Evolutionary conservation across 2,329 filamentous ascomycete genomes (phyloP), one percentile per base, ranked within the genome.

Genomic region (Pyricularia grisea): DNA sequence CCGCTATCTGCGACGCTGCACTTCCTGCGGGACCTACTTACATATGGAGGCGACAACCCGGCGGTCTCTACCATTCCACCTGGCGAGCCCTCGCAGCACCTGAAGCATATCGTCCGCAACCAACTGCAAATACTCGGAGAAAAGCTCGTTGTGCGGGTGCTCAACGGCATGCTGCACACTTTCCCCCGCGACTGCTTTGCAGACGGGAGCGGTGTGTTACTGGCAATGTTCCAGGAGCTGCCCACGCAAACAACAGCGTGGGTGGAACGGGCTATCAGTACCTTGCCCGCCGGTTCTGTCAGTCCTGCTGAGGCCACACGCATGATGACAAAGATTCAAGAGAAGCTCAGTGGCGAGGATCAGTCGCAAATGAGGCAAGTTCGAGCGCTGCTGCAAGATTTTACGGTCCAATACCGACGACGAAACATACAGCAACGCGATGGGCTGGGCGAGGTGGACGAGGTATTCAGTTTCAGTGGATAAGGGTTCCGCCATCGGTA

Each of bases 141-240:
- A 75, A 82, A 88, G 69, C 83, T 99, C 31, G 90, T 95, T 9
- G 94, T 97, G 79, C 91, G 94, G 72, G 90, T 97, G 70, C 85
- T 99, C 81, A 95, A 94, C 0, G 95, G 95, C 70, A 97, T 99
- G 94, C 98, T 99, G 94, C 97, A 97, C 78, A 96, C 91, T 0
- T 99, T 99, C 81, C 96, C 95, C 0, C 88, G 92, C 63, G 95
- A 98, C 78, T 97, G 94, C 80, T 97, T 98, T 76, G 90, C 94
- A 0, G 95, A 99, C 76, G 94, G 93, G 20, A 97, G 93, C 66
- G 94, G 93, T 4, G 92, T 97, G n/a, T 81, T 99, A 68, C 87
- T 99, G 70, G 90, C 90, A 3, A 84, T 98, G 72, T 97, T 99
- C 76, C 91, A 97, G 77, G 82, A 98, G 60, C 83, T 96, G 76